Base-by-base conservation (phyloP, 306 rosid species). In the Lathyrus tuberosus region DNA sequence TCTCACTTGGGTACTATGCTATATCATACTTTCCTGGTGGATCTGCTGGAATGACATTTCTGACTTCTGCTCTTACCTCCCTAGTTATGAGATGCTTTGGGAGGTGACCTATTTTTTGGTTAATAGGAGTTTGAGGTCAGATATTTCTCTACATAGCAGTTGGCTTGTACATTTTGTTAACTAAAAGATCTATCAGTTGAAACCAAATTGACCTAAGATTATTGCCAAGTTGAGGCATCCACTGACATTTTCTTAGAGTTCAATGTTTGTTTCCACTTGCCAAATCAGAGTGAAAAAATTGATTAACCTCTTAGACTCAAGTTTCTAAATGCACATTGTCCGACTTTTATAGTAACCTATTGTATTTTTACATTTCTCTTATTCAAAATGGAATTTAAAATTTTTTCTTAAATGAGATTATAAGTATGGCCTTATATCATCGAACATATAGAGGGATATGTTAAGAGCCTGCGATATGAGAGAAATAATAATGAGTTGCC, bases 141-240 rank as follows among this genome's bases (percentile, higher is more conserved):
- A n/a, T n/a, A n/a, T n/a, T n/a, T n/a, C n/a, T n/a, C n/a, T 52
- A 76, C 61, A 69, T 20, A 44, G 41, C 78, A 76, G 77, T 74
- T 62, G 76, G 72, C 78, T 71, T 81, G 83, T 82, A 82, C 81
- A 85, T 73, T 67, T 80, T 78, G 78, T 77, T 75, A 70, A 73
- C 38, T 33, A 33, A 15, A 46, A 64, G 64, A 77, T 80, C 75
- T 70, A 54, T 78, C 62, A 40, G 72, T 67, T 66, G 78, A 76
- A 77, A 78, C 73, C 72, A 73, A 80, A 58, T 79, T 77, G 58
- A 31, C 54, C 70, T 48, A 76, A 72, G 78, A 75, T 60, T 69
- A 17, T 69, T 69, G 49, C 67, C 57, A 71, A 76, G 64, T 46
- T 51, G 69, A 61, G 72, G 77, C 61, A 26, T 82, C 44, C 31